Evolutionary conservation across 2,329 filamentous ascomycete genomes (phyloP).

Genomic region (Ustilaginoidea virens): DNA sequence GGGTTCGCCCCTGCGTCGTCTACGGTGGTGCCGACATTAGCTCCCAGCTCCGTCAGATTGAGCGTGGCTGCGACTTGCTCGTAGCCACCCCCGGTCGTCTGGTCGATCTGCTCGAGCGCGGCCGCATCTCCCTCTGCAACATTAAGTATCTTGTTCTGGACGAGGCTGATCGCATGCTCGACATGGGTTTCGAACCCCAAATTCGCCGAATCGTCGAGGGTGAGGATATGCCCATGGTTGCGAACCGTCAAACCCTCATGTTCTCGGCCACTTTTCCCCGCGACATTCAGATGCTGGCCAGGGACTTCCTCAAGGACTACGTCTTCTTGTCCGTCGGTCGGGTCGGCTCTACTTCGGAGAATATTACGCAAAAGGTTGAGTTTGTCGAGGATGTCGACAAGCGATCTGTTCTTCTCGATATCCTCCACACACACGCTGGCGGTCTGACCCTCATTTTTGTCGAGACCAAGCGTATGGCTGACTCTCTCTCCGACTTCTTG

Average conservation of each 20-base stretch:
- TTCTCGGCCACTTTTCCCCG: slow-evolving; percentile 98
- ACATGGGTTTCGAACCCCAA: slow-evolving; percentile 99
- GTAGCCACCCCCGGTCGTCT: slow-evolving; percentile 95
- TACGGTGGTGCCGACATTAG: slow-evolving; percentile 99
- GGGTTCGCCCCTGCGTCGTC: slow-evolving; percentile 95
- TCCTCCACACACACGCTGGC: slow-evolving; percentile 82
- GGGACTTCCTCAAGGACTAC: slow-evolving; percentile 98
- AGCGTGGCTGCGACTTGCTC: slow-evolving; percentile 89
- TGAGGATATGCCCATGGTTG: slow-evolving; percentile 85
- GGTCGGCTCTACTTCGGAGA: slow-evolving; percentile 98
- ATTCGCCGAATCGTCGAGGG: slow-evolving; percentile 97
- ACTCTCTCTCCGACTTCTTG: slow-evolving; percentile 92
- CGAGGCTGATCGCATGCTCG: slow-evolving; percentile 98
- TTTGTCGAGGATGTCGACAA: slow-evolving; percentile 96
- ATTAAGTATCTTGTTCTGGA: slow-evolving; percentile 99
- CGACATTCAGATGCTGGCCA: slow-evolving; percentile 97
- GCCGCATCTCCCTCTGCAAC: slow-evolving; percentile 91
- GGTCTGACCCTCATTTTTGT: slow-evolving; percentile 96
- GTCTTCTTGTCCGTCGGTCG: slow-evolving; percentile 97
- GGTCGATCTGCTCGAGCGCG: slow-evolving; percentile 95
- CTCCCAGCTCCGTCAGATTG: slow-evolving; percentile 93
- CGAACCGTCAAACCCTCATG: slow-evolving; percentile 93
- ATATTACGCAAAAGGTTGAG: slow-evolving; percentile 98
- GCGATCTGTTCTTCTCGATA: slow-evolving; percentile 92
- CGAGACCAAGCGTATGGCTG: slow-evolving; percentile 98